These are phyloP conservation scores for Globisporangium iwayamae DNA, from an alignment of 352 stramenopile genomes.

Conservation along the genomic window DNA sequence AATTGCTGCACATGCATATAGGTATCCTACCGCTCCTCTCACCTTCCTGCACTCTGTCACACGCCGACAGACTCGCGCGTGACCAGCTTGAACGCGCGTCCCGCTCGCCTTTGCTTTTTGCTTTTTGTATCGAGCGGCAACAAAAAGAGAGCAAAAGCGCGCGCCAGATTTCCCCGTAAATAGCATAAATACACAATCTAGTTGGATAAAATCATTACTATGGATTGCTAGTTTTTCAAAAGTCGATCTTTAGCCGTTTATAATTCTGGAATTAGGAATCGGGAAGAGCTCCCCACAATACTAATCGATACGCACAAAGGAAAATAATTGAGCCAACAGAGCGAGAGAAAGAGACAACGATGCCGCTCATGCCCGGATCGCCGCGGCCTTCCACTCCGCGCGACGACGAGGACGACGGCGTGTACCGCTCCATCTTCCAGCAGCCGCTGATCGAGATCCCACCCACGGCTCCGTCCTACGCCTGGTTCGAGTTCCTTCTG, in stretches of 20 bases:
- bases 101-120: conserved; percentile 6
- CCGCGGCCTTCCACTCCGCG: conserved; percentile 29
- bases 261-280: no score
- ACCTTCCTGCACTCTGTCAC: neutral
- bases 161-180: neutral
- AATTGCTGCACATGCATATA: no score
- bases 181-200: neutral
- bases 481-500: conserved; percentile 87
- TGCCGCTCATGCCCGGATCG: conserved; percentile 63
- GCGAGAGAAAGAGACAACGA: conserved; percentile 7
- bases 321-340: no score
- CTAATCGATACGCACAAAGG: neutral
- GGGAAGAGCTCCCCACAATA: neutral
- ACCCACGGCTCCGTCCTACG: conserved; percentile 56
- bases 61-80: neutral
- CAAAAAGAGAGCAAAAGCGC: neutral
- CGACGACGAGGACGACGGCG: conserved; percentile 50
- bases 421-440: conserved; percentile 85
- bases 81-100: neutral
- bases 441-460: conserved; percentile 76
- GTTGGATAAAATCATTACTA: neutral
- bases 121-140: conserved; percentile 5
- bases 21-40: neutral
- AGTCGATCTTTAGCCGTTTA: no score
- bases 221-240: no score